These are phyloP conservation scores for Rhodotorula glutinis DNA, from an alignment of 1,284 basidiomycete genomes.

Conservation along the genomic window DNA sequence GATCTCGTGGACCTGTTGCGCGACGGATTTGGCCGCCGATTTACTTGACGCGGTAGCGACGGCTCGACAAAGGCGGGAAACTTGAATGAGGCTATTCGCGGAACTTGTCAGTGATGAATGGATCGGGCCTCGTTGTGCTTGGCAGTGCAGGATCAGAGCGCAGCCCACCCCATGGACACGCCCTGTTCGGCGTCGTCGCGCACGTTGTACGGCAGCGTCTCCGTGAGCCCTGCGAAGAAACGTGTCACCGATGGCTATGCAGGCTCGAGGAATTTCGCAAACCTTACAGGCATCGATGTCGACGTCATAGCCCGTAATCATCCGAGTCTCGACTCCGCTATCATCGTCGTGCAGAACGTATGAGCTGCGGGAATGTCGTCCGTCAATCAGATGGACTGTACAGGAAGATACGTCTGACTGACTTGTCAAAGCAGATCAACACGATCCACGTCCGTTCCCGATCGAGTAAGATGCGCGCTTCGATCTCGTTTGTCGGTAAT, in stretches of 20 bases:
- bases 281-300: constrained; percentile 4
- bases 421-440: constrained; percentile 14
- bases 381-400: too few species aligned
- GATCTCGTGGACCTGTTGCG: background rate
- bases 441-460: constrained; percentile 26
- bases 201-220: constrained; percentile 16
- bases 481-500: constrained; percentile 13
- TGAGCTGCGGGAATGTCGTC: background rate
- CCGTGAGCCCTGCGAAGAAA: constrained; percentile 6
- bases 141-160: too few species aligned
- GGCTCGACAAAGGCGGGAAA: background rate
- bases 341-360: constrained; percentile 10
- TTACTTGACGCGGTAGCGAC: background rate
- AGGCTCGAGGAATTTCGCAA: too few species aligned
- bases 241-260: background rate
- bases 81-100: constrained; percentile 1
- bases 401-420: background rate
- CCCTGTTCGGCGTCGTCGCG: constrained; percentile 23
- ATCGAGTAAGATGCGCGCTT: constrained; percentile 25
- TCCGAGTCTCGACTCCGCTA: constrained; percentile 7
- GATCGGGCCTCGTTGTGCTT: too few species aligned
- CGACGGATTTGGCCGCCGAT: background rate
- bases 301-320: constrained; percentile 9
- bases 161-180: constrained; percentile 19
- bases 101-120: background rate